phyloP scores from a whole-genome alignment of 2,329 filamentous ascomycete species.

The Scleromitrula shiraiana region DNA sequence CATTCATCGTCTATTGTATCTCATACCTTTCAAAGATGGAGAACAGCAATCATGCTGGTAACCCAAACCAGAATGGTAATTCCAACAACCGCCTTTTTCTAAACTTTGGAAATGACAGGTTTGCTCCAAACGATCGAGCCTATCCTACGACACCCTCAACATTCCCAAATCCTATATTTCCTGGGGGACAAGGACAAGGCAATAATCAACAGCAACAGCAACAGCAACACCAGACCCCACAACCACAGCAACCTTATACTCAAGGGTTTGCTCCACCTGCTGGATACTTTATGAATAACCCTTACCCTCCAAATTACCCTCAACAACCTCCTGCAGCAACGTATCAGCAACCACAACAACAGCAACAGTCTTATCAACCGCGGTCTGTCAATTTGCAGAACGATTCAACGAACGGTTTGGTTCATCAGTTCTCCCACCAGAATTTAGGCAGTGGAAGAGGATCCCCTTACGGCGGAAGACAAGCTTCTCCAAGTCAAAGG shows the following conservation, averaged over 20 bases:
- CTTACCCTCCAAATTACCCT: slow-evolving; percentile 34
- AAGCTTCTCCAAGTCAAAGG: slow-evolving; percentile 60
- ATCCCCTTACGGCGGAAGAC: slow-evolving; percentile 61
- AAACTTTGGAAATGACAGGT: slow-evolving; percentile 44
- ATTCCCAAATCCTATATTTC: slow-evolving; percentile 77
- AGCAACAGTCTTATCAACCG: slow-evolving; percentile 39
- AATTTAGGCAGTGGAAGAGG: slow-evolving; percentile 72
- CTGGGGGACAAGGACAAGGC: slow-evolving; percentile 26
- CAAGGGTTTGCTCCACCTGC: slow-evolving; percentile 36
- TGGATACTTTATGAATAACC: slow-evolving; percentile 56
- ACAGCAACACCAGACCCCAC: slow-evolving; percentile 31
- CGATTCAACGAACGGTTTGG: slow-evolving; percentile 83
- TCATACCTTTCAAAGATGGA: slow-evolving; percentile 7
- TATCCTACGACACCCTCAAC: slow-evolving; percentile 90
- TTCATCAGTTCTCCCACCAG: slow-evolving; percentile 95
- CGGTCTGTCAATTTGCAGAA: slow-evolving; percentile 52
- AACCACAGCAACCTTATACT: slow-evolving; percentile 36
- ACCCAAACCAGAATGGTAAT: slow-evolving; percentile 7
- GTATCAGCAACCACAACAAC: slow-evolving; percentile 41
- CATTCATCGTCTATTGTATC: too few species aligned
- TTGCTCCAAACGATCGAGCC: slow-evolving; percentile 54
- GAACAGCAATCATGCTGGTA: slow-evolving; percentile 11
- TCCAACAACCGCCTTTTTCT: slow-evolving; percentile 24
- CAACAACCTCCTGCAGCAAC: slow-evolving; percentile 44
- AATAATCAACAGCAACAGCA: slow-evolving; percentile 30